A percentile compares a stretch with the other conserved stretches of the same genome.
phyloP scores from a whole-genome alignment of 2,329 filamentous ascomycete species.

The Pezicula rhizophila region DNA sequence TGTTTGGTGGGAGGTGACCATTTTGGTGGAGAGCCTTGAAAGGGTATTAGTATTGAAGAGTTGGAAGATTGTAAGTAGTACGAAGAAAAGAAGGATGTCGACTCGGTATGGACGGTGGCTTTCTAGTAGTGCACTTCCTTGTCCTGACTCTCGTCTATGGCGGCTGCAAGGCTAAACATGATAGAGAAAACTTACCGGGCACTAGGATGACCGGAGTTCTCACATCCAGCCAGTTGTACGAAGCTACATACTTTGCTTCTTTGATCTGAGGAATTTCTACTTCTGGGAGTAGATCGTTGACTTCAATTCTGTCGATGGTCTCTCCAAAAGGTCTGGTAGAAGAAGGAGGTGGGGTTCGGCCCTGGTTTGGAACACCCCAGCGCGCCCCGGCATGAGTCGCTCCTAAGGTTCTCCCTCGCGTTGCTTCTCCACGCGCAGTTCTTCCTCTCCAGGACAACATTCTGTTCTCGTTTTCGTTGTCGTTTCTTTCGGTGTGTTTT shows the following conservation, averaged over 20 bases:
- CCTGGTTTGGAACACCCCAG: neutral
- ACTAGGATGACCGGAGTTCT: slow-evolving; percentile 34
- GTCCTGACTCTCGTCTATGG: too few relatives aligned
- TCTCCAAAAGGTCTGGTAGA: slow-evolving; percentile 9
- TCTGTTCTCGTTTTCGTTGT: too few relatives aligned
- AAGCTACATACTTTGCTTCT: slow-evolving; percentile 37
- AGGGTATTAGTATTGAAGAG: neutral
- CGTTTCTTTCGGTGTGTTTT: too few relatives aligned
- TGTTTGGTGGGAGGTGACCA: slow-evolving; percentile 39
- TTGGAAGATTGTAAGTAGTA: too few relatives aligned
- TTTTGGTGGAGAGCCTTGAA: slow-evolving; percentile 40
- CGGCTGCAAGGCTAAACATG: neutral
- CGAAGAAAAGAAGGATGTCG: too few relatives aligned
- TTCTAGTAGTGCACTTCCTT: too few relatives aligned
- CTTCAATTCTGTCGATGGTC: slow-evolving; percentile 12
- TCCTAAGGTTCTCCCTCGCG: neutral
- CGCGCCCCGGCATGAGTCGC: neutral
- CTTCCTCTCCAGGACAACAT: too few relatives aligned
- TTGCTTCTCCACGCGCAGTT: neutral
- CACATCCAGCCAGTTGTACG: slow-evolving; percentile 44
- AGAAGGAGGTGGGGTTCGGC: neutral
- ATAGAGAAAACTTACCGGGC: slow-evolving; percentile 32
- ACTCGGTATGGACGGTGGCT: slow-evolving; percentile 1
- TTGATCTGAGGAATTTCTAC: slow-evolving; percentile 28
- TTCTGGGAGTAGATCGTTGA: slow-evolving; percentile 15